Base-by-base conservation (phyloP, 2,329 filamentous ascomycete species). In the Simplicillium aogashimaense region DNA sequence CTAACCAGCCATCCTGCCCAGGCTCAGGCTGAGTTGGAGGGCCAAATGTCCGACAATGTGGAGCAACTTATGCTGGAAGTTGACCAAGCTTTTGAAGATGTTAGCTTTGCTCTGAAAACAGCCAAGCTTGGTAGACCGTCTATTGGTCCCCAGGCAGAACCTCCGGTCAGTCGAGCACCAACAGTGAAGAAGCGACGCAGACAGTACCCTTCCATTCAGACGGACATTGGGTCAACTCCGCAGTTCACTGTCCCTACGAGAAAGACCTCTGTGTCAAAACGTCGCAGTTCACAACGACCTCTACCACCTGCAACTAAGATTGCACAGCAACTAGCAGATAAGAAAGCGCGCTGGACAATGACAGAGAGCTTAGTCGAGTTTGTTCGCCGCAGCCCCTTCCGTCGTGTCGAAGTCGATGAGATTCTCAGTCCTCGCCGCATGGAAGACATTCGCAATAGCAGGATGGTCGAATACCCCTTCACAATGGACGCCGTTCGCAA, bases 281-380 rank as follows among this genome's bases (percentile, higher is more conserved):
- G 20, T 9, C 20, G 20, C 20, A 25, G 6, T 9, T 25, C 20
- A 25, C 20, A 25, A 25, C 20, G 20, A 25, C 20, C 20, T 9
- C 6, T 25, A 25, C 20, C 20, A 9, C 20, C 20, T 25, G 5
- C 20, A 25, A 9, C 9, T 9, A 25, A 35, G 15, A 17, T 10
- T 11, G 8, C 14, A n/a, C 10, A 32, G 28, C 18, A 50, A 48
- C 44, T 42, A 47, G 36, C 50, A 44, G 42, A 48, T 47, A 41
- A 53, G 33, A 35, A 56, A 44, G 37, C 51, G 28, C 35, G 28
- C 29, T 75, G 74, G 71, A 68, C 67, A 12, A 53, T 79, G 25
- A 64, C 72, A 0, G 71, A 74, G 38, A 76, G 75, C 45, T 64
- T 80, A 48, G 65, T 70, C n/a, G 74, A 75, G 25, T 59, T 77